These are phyloP conservation scores for Backusella circina DNA, from an alignment of 192 early-diverging fungal genomes.

Conservation along the genomic window DNA sequence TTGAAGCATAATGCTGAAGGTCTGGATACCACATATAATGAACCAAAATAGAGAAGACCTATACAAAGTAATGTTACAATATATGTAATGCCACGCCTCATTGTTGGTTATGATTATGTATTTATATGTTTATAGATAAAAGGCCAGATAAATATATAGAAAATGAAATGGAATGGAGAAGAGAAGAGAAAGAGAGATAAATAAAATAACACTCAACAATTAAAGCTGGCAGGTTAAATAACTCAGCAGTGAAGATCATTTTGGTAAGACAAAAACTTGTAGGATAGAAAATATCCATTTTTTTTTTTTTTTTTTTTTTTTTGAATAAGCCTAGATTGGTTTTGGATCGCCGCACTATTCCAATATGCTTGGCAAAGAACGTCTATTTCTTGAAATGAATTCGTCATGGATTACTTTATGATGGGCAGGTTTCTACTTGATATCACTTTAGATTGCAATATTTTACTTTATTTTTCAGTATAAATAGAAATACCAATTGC, in stretches of 20 bases:
- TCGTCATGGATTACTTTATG: not conserved
- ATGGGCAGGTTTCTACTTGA: not conserved
- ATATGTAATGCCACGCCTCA: not conserved
- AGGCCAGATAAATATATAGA: not conserved
- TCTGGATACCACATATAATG: not conserved
- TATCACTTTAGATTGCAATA: not conserved
- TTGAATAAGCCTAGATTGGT: not conserved
- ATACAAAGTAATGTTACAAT: not conserved
- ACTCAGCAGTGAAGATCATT: not conserved
- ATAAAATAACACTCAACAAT: not conserved
- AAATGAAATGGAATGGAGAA: not conserved
- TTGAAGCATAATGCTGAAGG: not conserved
- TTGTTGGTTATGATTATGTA: not conserved
- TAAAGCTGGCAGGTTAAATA: not conserved
- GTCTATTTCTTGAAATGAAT: not conserved
- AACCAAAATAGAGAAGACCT: not conserved
- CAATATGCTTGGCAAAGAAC: not conserved
- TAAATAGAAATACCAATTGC: not conserved
- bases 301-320: not conserved
- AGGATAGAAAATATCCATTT: not conserved
- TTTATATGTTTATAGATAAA: not conserved
- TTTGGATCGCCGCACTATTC: not conserved
- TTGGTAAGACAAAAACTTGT: not conserved
- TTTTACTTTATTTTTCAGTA: not conserved
- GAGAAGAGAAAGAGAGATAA: not conserved